These are phyloP conservation scores for Paecilomyces niveus DNA, from an alignment of 2,329 filamentous ascomycete species.

Conservation along the genomic window DNA sequence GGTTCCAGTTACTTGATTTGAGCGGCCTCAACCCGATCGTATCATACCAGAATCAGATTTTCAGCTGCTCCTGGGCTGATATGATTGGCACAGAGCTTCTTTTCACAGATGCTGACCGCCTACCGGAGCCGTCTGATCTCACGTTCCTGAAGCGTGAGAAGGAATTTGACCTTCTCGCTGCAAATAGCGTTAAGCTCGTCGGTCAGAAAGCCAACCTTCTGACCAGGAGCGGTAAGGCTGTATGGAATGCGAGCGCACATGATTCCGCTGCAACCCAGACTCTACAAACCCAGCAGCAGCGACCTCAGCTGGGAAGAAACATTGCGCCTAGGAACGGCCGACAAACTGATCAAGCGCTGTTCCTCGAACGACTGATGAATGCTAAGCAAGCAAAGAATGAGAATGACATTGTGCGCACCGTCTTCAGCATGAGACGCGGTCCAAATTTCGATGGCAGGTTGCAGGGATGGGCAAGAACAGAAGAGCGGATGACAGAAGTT, in stretches of 20 bases:
- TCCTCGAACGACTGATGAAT: slow-evolving; percentile 59
- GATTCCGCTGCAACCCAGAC: background rate
- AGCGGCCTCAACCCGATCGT: slow-evolving; percentile 70
- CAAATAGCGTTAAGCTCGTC: slow-evolving; percentile 62
- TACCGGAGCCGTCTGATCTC: slow-evolving; percentile 37
- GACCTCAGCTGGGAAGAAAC: slow-evolving; percentile 3
- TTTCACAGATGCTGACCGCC: slow-evolving; percentile 49
- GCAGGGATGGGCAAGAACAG: slow-evolving; percentile 30
- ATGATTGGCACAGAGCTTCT: slow-evolving; percentile 80
- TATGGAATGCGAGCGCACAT: slow-evolving; percentile 1
- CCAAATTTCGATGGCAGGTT: slow-evolving; percentile 25
- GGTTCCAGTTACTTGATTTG: slow-evolving; percentile 75
- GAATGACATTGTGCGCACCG: slow-evolving; percentile 56
- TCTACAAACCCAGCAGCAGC: slow-evolving; percentile 1
- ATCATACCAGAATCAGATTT: slow-evolving; percentile 70
- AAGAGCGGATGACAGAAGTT: slow-evolving; percentile 29
- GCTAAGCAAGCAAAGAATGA: slow-evolving; percentile 60
- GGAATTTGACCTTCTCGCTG: slow-evolving; percentile 64
- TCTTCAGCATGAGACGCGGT: slow-evolving; percentile 41
- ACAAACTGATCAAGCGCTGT: slow-evolving; percentile 42
- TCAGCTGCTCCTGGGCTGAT: slow-evolving; percentile 72
- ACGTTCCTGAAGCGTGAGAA: slow-evolving; percentile 32
- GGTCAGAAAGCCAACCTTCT: slow-evolving; percentile 58
- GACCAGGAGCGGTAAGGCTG: slow-evolving; percentile 26
- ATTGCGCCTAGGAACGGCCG: slow-evolving; percentile 19